Base-by-base conservation (phyloP, 163 green algal genomes). In the Prototheca stagnorum region DNA sequence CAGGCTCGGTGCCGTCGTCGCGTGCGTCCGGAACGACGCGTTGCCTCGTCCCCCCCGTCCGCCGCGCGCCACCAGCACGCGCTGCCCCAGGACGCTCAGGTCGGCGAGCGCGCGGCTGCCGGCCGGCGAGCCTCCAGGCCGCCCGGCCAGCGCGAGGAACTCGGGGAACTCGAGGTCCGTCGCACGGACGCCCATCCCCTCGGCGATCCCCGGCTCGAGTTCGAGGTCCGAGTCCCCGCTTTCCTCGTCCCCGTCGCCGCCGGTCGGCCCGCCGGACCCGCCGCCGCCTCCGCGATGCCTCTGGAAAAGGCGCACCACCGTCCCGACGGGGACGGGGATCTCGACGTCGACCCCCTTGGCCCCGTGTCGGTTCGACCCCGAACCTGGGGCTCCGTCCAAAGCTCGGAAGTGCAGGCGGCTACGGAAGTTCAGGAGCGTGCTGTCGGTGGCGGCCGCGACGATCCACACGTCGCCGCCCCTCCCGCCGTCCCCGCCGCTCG, bases 41-140 rank as follows among this genome's bases (percentile, higher is more conserved):
- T 77, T 86, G 49, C 77, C 77, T 1, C 57, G 59, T 6, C 77
- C 77, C 14, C 77, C 75, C 5, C 6, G 3, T 3, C 75, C 75
- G 19, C 75, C 77, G 0, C 26, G 27, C 12, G 75, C 73, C 9
- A 74, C 56, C 26, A 75, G 22, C 42, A 75, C 48, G 6, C 53
- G 33, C 27, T 70, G 37, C 7, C 56, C 61, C 2, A 59, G 36
- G 25, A 57, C 28, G 20, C 67, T 26, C 42, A 85, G 33, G 39
- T 75, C 72, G 8, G 57, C 74, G 27, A 77, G 17, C n/a, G 57
- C 3, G 21, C 11, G 21, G 5, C 39, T n/a, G 16, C 8, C 17
- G 21, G 8, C 17, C 3, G 6, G 11, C 39, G 37, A 5, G n/a
- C n/a, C n/a, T n/a, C n/a, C n/a, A n/a, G n/a, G n/a, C n/a, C n/a